Conservation (phyloP, 208 protist genomes). For the Trichomonas tenax region DNA sequence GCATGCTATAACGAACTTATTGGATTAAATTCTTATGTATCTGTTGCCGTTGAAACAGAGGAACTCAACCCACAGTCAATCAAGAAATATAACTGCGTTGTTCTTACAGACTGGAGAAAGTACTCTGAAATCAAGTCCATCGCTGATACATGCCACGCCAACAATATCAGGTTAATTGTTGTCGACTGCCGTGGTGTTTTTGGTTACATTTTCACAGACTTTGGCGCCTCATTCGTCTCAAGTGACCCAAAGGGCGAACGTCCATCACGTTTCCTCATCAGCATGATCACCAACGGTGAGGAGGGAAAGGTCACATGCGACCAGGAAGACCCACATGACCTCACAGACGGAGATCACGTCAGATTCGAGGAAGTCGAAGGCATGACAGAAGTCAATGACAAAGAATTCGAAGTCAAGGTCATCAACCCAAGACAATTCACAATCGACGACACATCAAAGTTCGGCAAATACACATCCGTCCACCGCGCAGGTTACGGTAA, state of each 20-base stretch:
- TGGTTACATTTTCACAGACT: conserved; percentile 42
- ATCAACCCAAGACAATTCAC: conserved; percentile 32
- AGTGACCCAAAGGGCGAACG: conserved; percentile 40
- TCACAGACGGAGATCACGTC: conserved; percentile 57
- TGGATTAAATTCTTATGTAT: conserved; percentile 68
- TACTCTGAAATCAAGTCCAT: background rate
- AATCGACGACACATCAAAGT: conserved; percentile 31
- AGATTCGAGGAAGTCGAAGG: conserved; percentile 60
- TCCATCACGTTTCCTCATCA: conserved; percentile 30
- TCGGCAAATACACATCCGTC: conserved; percentile 28
- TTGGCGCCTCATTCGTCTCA: conserved; percentile 36
- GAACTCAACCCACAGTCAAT: conserved; percentile 9
- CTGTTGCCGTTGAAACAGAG: conserved; percentile 25
- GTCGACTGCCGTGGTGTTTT: conserved; percentile 35
- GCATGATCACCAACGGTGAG: conserved; percentile 28
- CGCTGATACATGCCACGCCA: background rate
- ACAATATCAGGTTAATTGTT: conserved; percentile 37
- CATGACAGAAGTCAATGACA: conserved; percentile 25
- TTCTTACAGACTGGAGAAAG: background rate
- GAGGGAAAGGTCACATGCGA: conserved; percentile 50
- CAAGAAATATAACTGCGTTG: background rate
- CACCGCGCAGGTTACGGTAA: conserved; percentile 36
- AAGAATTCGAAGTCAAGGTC: conserved; percentile 24
- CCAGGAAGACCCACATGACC: conserved; percentile 47
- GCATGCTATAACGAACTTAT: conserved; percentile 43